Base-by-base conservation (phyloP, 2,329 filamentous ascomycete species). In the Emergomyces pasteurianus region DNA sequence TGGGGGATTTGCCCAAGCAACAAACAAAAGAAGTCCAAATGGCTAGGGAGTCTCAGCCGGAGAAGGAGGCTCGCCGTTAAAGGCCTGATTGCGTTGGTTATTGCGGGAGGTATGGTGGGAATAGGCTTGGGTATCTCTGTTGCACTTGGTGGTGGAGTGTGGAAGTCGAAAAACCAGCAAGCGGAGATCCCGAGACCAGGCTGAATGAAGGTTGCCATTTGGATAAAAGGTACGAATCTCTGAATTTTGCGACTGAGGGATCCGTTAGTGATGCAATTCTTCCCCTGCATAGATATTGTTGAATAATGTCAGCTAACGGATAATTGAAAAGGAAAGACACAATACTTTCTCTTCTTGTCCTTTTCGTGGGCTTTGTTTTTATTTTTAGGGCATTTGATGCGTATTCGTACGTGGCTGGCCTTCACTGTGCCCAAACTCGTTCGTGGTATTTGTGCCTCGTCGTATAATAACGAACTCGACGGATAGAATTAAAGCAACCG, bases 61-160 rank as follows among this genome's bases (percentile, higher is more conserved):
- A 69, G 67, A 56, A 74, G 77, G 63, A 70, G 71, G 14, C 63
- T 78, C 61, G 63, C 67, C 5, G 65, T 78, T 46, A 78, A 78
- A 62, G 65, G 70, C 0, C 61, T 72, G 14, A 70, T 79, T 58
- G 77, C 75, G 0, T 58, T 78, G n/a, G 61, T 77, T 14, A 71
- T 75, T 8, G 63, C 78, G 23, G 77, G 76, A 5, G 70, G 68
- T 18, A 77, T 77, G 70, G 72, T 78, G 21, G 77, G 73, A 6
- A 73, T 79, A 61, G 77, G 75, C 10, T 63, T 79, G 62, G 76
- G 77, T 2, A 76, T 79, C 61, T 75, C 75, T 1, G 70, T 71
- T 26, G 74, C 74, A 1, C 74, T 78, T 1, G 74, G 75, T 36
- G 76, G 75, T n/a, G 72, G 75, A 6, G 73, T 77, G 3, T 79